Percentiles rank a stretch among this genome's conserved stretches.
Conservation (phyloP, 805 yeast genomes). For the Metschnikowia matae region DNA sequence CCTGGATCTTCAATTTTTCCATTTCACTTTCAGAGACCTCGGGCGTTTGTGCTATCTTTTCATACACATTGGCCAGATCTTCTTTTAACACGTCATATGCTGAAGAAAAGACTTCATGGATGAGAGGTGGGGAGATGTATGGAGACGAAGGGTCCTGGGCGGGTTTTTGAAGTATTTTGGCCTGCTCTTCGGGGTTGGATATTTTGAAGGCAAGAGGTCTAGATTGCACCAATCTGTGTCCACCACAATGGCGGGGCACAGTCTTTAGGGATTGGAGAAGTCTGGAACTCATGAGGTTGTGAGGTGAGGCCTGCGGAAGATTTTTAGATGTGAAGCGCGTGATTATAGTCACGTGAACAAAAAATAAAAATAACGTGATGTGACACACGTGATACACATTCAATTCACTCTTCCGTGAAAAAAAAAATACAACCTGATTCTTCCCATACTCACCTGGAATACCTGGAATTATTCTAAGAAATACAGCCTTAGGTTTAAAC, state of each 20-base stretch:
- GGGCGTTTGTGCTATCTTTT: slow-evolving; percentile 22
- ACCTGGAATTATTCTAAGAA: too few relatives aligned
- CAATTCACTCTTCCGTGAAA: too few relatives aligned
- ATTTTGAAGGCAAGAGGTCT: neutral
- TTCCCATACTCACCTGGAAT: too few relatives aligned
- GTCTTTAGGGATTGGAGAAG: neutral
- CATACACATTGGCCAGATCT: slow-evolving; percentile 41
- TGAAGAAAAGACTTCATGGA: slow-evolving; percentile 67
- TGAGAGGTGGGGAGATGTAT: slow-evolving; percentile 65
- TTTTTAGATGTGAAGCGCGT: neutral
- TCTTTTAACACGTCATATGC: slow-evolving; percentile 60
- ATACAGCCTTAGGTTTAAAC: too few relatives aligned
- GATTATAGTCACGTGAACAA: neutral
- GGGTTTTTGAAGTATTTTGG: neutral
- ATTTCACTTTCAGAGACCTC: slow-evolving; percentile 16
- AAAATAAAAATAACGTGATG: too few relatives aligned
- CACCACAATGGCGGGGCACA: neutral
- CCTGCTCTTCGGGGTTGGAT: neutral
- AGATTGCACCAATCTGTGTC: neutral
- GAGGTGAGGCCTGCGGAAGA: neutral
- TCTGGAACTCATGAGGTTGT: neutral
- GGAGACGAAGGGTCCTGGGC: slow-evolving; percentile 51
- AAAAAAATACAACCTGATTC: too few relatives aligned
- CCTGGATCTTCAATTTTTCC: slow-evolving; percentile 44
- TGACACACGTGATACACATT: neutral